Conservation (phyloP, 805 yeast species). For the Komagataella kurtzmanii region DNA sequence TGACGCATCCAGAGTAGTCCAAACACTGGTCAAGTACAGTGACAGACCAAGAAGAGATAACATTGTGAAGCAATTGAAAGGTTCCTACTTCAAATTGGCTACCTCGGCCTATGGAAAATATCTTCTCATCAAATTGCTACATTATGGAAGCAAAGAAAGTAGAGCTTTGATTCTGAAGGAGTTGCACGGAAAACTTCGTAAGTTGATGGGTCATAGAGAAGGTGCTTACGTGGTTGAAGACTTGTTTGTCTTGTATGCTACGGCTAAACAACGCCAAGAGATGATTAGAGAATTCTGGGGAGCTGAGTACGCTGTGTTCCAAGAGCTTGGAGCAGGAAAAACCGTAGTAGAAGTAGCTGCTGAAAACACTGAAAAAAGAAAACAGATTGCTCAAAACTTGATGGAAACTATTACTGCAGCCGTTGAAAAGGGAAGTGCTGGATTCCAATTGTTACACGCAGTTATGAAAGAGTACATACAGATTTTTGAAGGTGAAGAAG, state of each 20-base stretch:
- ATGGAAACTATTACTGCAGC: conserved; percentile 78
- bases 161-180: conserved; percentile 68
- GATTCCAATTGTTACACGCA: conserved; percentile 91
- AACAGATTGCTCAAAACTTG: conserved; percentile 60
- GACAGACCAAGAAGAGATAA: conserved; percentile 65
- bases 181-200: conserved; percentile 82
- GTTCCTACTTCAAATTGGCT: conserved; percentile 69
- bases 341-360: conserved; percentile 51
- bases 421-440: conserved; percentile 90
- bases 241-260: conserved; percentile 71
- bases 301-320: conserved; percentile 83
- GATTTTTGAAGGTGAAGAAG: conserved; percentile 57
- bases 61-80: conserved; percentile 57
- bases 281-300: conserved; percentile 97
- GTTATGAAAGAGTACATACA: conserved; percentile 84
- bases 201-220: conserved; percentile 91
- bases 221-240: conserved; percentile 98
- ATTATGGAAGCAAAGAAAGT: conserved; percentile 79
- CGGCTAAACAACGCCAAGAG: conserved; percentile 73
- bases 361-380: conserved; percentile 68
- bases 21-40: conserved; percentile 80
- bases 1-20: conserved; percentile 93
- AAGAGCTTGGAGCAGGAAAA: conserved; percentile 54
- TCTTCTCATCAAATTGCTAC: conserved; percentile 73
- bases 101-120: conserved; percentile 92